Base-by-base conservation (phyloP, 352 stramenopile species). In the Thalassiosira livingstoniorum region DNA sequence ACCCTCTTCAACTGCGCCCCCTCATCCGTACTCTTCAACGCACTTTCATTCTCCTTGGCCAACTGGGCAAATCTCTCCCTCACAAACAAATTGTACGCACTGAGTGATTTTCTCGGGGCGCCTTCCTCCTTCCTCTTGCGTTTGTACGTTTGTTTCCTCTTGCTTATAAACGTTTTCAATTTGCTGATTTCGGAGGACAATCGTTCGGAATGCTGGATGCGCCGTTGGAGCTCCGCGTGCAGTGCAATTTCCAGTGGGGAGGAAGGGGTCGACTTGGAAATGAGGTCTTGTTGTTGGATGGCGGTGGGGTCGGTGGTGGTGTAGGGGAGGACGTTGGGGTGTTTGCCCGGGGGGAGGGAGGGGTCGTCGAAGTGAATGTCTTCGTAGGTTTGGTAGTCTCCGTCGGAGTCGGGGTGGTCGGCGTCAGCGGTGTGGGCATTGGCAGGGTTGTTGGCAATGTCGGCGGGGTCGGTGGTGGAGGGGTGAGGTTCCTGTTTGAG, bases 41-140 rank as follows among this genome's bases (percentile, higher is more conserved):
- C 89, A 27, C 75, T 69, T 70, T 92, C 82, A 70, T 94, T 94
- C 43, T 92, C 80, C 66, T 91, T 91, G 11, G 85, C 83, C 32
- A 94, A 72, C 54, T 85, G 75, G 3, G 77, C 82, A 77, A 94
- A 94, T 10, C 87, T 78, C 65, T 94, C 89, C 43, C 91, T 71
- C 21, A 94, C 80, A 74, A 94, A 94, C 31, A 94, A 82, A 66
- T 94, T 94, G 78, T 94, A 94, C 13, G 85, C 89, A 4, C 80
- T 90, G 0, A 94, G 58, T 10, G 84, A 87, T 32, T 86, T 82
- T 18, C 82, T 85, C 2, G 87, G 89, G 18, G 87, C 89, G 5
- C 74, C 78, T 90, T 92, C 60, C 86, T 78, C 72, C 88, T 91
- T 63, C 11, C 34, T 62, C n/a, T 81, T 70, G 18, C 58, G 35